A percentile compares a stretch with the other conserved stretches of the same genome.
These are phyloP conservation scores for Talaromyces islandicus DNA, from an alignment of 2,329 filamentous ascomycete genomes.

Conservation along the genomic window DNA sequence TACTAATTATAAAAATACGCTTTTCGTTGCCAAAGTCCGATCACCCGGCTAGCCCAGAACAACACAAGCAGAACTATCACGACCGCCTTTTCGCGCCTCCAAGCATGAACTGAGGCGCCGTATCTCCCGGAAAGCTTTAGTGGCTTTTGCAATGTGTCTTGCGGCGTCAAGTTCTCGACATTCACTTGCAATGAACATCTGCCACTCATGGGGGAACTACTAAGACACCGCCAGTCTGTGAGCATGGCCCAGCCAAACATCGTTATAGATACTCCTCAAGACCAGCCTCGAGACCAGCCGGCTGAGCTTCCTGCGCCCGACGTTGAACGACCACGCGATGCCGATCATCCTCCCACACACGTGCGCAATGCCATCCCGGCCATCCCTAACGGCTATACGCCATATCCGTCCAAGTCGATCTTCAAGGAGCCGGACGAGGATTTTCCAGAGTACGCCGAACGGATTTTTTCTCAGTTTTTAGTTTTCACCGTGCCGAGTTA, in stretches of 20 bases:
- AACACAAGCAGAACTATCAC: not conserved
- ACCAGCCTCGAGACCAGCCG: constrained; percentile 8
- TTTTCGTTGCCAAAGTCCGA: not conserved
- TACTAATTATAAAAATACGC: not conserved
- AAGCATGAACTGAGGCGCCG: not conserved
- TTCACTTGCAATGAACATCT: not conserved
- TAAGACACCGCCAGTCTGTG: constrained; percentile 10
- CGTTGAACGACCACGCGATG: constrained; percentile 3
- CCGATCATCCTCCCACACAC: not conserved
- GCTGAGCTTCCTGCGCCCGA: constrained; percentile 6
- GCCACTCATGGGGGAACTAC: constrained; percentile 1
- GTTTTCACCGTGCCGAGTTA: constrained; percentile 32
- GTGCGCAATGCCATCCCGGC: not conserved
- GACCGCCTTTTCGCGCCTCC: not conserved
- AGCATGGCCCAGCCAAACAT: constrained; percentile 4
- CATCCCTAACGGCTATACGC: not conserved
- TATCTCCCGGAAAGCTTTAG: not conserved
- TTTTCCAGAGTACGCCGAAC: constrained; percentile 9
- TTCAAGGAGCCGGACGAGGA: constrained; percentile 6
- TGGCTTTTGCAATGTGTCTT: not conserved
- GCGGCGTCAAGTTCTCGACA: not conserved
- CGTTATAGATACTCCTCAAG: constrained; percentile 2
- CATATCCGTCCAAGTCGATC: constrained; percentile 4
- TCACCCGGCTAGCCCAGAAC: not conserved
- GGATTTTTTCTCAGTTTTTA: constrained; percentile 15